Evolutionary conservation across 306 rosid species (phyloP), one percentile per base, ranked within the genome.

Genomic region (Neltuma alba): DNA sequence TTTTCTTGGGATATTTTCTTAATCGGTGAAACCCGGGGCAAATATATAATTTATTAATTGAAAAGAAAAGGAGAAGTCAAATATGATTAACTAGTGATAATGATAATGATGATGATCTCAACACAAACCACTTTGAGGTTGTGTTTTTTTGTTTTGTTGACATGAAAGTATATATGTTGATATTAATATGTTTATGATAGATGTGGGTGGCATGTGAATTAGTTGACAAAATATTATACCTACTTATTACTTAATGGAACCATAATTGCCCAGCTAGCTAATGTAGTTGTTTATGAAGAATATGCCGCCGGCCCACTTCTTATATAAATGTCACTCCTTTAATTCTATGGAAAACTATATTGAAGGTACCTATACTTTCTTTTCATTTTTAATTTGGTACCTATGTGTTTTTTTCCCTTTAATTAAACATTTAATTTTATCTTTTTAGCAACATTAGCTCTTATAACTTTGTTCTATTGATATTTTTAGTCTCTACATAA

Each of bases 161-260:
- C 36, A 70, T 42, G 23, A 70, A 45, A 6, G 40, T 3, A 47
- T 71, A 28, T 3, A 47, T 71, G 42, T 14, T 44, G 23, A 34
- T 18, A 2, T 31, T 54, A 54, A 54, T n/a, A n/a, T 54, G 61
- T 64, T 37, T 6, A 9, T 52, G 47, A 4, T 34, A 12, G 3
- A 34, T 7, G 5, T 15, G 55, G 52, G 63, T 13, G 33, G 40
- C 23, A n/a, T 52, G 40, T 30, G 6, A 21, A 37, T 37, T 55
- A 23, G 67, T 12, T 55, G 66, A 55, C 25, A 71, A 74, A 23
- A 34, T 54, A 54, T 13, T 4, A 5, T 18, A 37, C 34, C 60
- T n/a, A 72, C n/a, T n/a, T n/a, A 72, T 23, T 55, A 25, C 65
- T 33, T 52, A 50, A 72, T 73, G 25, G 31, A 71, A 54, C 20